Base-by-base conservation (phyloP, 495 filamentous ascomycete species). In the Neurospora sp. region DNA sequence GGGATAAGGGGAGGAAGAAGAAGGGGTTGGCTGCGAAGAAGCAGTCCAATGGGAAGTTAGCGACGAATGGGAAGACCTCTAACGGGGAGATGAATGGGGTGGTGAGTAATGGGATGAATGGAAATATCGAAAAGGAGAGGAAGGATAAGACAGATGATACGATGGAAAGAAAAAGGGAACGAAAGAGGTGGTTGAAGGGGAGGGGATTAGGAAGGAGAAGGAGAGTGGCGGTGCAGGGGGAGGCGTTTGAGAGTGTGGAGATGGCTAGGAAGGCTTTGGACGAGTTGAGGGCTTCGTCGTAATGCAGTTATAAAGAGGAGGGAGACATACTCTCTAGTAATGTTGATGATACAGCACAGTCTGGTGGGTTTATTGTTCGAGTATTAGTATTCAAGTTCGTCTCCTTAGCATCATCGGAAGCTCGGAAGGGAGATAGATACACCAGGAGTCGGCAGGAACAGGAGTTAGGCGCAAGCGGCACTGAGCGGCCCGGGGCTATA, bases 181-280 rank as follows among this genome's bases (percentile, higher is more conserved):
- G 53, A 18, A 65, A 65, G 14, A 65, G 12, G 6, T 65, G 53
- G 53, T 35, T 35, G 7, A 65, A 35, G 53, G 27, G 5, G 1
- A 16, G 53, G 22, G 53, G 27, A 4, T 3, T 65, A 18, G 53
- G 12, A 37, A 65, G 53, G 14, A 31, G 53, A 7, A 65, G 79
- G 27, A 74, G 77, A 27, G 53, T 65, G 14, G 53, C 53, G 38
- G 77, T 69, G 69, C 82, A 71, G 77, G 81, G 76, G 8, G 82
- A 78, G 3, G 80, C 81, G 8, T 88, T 86, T 73, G 85, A 88
- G 75, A 85, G 79, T 61, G 79, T 86, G 8, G 76, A 77, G 18
- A 79, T 72, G 38, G 85, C 85, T 1, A 78, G 82, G 77, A 77
- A 75, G 44, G 83, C 82, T 0, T 74, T 87, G 31, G 80, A 80